These are phyloP conservation scores for Pseudozyma thailandica DNA, from an alignment of 1,284 basidiomycete genomes.

Conservation along the genomic window DNA sequence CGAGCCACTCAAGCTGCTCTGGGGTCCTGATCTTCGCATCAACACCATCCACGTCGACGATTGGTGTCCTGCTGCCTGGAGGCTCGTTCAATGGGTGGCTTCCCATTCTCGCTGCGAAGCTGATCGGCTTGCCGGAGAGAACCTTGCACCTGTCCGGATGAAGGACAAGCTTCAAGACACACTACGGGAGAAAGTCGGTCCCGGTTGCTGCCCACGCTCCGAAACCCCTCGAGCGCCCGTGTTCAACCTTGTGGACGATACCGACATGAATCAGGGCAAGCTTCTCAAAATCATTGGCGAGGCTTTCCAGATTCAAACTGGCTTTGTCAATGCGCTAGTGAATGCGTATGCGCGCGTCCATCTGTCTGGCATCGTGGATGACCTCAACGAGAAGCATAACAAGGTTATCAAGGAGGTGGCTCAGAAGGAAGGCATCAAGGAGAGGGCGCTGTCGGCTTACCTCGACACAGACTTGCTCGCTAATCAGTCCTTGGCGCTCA, in stretches of 20 bases:
- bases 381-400: slow-evolving; percentile 54
- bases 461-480: slow-evolving; percentile 43
- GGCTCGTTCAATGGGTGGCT: slow-evolving; percentile 38
- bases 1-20: slow-evolving; percentile 49
- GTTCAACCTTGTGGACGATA: slow-evolving; percentile 58
- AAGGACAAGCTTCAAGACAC: slow-evolving; percentile 43
- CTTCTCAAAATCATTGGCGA: slow-evolving; percentile 39
- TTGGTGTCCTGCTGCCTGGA: slow-evolving; percentile 49
- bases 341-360: slow-evolving; percentile 46
- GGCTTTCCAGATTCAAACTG: slow-evolving; percentile 43
- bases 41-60: slow-evolving; percentile 53
- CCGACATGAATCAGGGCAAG: slow-evolving; percentile 48
- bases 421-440: slow-evolving; percentile 8
- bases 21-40: slow-evolving; percentile 50
- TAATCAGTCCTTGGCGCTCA: slow-evolving; percentile 37
- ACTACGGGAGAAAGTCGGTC: slow-evolving; percentile 30
- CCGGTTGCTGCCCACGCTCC: slow-evolving; percentile 38
- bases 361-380: slow-evolving; percentile 39
- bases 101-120: slow-evolving; percentile 30
- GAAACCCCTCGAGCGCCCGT: slow-evolving; percentile 49
- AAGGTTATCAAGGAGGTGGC: slow-evolving; percentile 23
- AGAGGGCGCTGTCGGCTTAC: slow-evolving; percentile 16
- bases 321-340: slow-evolving; percentile 49
- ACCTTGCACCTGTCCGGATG: slow-evolving; percentile 38
- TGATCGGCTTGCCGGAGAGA: slow-evolving; percentile 43